Base-by-base conservation (phyloP, 1,139 yeast genomes). In the Sugiyamaella xylanicola region DNA sequence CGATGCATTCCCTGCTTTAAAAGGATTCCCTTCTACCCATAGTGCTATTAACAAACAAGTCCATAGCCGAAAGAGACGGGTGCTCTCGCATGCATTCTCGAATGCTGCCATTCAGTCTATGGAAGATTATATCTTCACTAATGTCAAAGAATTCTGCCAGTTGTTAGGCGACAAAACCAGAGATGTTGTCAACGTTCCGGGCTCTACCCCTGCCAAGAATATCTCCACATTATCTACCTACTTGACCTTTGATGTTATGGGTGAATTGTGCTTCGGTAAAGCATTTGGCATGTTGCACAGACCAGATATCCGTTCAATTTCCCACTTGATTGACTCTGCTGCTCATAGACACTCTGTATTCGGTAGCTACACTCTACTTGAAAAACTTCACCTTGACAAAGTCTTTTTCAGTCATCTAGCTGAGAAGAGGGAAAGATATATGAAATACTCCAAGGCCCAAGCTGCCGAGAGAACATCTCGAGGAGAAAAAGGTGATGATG, bases 21-120 rank as follows among this genome's bases (percentile, higher is more conserved):
- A 59, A 49, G 61, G 59, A 9, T 59, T 59, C 48, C 62, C 62
- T 8, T 59, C 62, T 2, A 59, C 60, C 13, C 62, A 59, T 41
- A 53, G 57, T 36, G 58, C 62, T 35, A 58, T 59, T 37, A 49
- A 55, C 45, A 59, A 59, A 53, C 48, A 50, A 5, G 60, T 57
- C n/a, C 62, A 59, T 40, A 53, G 60, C 45, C 56, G 60, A 29
- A 59, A 59, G 44, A 44, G 59, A 32, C 54, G 62, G 15, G 62
- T 59, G 25, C 52, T 59, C 43, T 58, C 61, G 15, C 60, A 59
- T 52, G 62, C 62, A 13, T 59, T 59, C 29, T 57, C 61, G n/a
- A 55, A 53, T 4, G 27, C 50, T 20, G 62, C 62, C 13, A 48
- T 59, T 21, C 54, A 48, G 20, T 58, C 62, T 1, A 59, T 59